Evolutionary conservation across 2,329 filamentous ascomycete genomes (phyloP), one percentile per base, ranked within the genome.

Genomic region (Hyphodiscus sp.): DNA sequence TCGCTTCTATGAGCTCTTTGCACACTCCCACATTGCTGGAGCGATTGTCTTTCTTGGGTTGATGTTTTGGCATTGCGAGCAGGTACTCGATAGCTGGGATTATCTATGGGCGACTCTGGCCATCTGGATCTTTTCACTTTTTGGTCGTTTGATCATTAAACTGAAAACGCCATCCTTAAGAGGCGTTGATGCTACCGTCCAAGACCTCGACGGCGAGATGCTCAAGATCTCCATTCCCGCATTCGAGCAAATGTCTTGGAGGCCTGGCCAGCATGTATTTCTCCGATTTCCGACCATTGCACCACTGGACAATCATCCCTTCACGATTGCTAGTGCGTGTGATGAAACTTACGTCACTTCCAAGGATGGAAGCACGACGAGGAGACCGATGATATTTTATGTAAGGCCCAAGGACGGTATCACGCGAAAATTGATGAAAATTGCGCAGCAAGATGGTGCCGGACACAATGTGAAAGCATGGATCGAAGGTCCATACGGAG

Each of bases 41-140:
- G 75, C 82, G 0, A 76, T 83, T 20, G 69, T 82, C 2, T 83
- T 82, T 60, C 68, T 86, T 16, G 82, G 72, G 1, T 78, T 84
- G 73, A 71, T 86, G 49, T 85, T 86, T 66, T 86, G 83, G 83
- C 83, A 86, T 65, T 83, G 80, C 65, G 76, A 79, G 65, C 84
- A 86, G 63, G 83, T 81, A 60, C 71, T 86, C 7, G 79, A 78
- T 16, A 86, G 82, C 18, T 86, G 82, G 82, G 70, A 76, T 58
- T 86, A 86, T 63, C 74, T 87, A 6, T 84, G 76, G 65, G 76
- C 81, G 1, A 85, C 82, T 0, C 63, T 82, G 3, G 79, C 70
- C 9, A 79, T 86, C 52, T 85, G 82, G 81, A 55, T 79, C 1
- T 61, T 76, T 0, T 83, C 81, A 0, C 80, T 83, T 55, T 58